Conservation (phyloP, 2,329 filamentous ascomycete species). For the Aotearoamyces nothofagi region DNA sequence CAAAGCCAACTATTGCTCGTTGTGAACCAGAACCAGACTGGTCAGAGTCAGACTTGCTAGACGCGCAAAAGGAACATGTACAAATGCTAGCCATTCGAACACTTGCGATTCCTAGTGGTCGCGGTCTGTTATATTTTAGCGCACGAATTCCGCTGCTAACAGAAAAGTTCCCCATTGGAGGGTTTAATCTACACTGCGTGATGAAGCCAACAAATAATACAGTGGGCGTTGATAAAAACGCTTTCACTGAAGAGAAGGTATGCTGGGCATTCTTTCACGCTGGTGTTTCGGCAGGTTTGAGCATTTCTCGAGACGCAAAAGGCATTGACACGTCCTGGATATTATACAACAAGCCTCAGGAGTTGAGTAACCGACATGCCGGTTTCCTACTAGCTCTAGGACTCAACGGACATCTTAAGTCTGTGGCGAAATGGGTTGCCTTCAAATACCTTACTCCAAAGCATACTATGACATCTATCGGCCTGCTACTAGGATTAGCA, state of each 20-base stretch:
- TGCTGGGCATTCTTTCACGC: constrained; percentile 99
- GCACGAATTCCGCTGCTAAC: constrained; percentile 79
- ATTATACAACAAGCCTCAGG: constrained; percentile 87
- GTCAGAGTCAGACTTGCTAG: constrained; percentile 75
- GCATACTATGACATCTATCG: constrained; percentile 97
- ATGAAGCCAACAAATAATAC: constrained; percentile 88
- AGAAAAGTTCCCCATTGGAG: constrained; percentile 77
- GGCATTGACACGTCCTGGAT: constrained; percentile 99
- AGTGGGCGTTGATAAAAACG: constrained; percentile 76
- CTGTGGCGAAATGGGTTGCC: constrained; percentile 91
- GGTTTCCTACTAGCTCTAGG: constrained; percentile 85
- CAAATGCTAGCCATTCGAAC: constrained; percentile 77
- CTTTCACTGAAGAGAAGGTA: constrained; percentile 90
- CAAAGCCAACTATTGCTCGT: constrained; percentile 63
- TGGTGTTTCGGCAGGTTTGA: constrained; percentile 80
- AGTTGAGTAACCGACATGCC: constrained; percentile 90
- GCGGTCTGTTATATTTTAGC: constrained; percentile 77
- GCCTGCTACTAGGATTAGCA: constrained; percentile 78
- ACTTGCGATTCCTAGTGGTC: constrained; percentile 74
- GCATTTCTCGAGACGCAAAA: constrained; percentile 77
- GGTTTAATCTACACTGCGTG: constrained; percentile 82
- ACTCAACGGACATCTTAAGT: constrained; percentile 87
- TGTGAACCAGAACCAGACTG: constrained; percentile 61
- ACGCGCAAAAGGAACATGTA: constrained; percentile 83
- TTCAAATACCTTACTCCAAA: constrained; percentile 99